phyloP scores from a whole-genome alignment of 139 green algal genomes.

The Bryopsis sp. region DNA sequence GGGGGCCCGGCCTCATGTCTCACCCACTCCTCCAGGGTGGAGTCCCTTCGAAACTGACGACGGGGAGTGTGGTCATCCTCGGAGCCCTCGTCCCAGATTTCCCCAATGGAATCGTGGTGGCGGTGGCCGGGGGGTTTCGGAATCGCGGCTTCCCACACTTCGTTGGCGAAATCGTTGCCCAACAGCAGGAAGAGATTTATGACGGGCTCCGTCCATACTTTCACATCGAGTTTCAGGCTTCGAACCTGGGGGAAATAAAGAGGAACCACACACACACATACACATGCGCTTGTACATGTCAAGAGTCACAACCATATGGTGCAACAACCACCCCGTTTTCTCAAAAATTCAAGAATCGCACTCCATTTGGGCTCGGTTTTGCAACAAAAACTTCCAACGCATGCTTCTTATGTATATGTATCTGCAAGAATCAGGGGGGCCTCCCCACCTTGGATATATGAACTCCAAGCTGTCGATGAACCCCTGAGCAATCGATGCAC shows the following conservation, averaged over 20 bases:
- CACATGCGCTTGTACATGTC: not conserved
- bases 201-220: conserved; percentile 43
- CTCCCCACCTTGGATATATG: conserved; percentile 59
- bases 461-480: conserved; percentile 81
- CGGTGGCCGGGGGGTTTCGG: not conserved
- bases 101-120: too few relatives aligned
- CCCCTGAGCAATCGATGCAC: conserved; percentile 86
- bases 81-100: too few relatives aligned
- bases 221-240: conserved; percentile 61
- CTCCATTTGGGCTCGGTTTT: conserved; percentile 1
- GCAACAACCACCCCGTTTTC: not conserved
- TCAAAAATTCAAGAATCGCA: conserved; percentile 1
- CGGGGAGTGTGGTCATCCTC: not conserved
- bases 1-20: too few relatives aligned
- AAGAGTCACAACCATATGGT: not conserved
- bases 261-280: conserved; percentile 29
- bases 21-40: not conserved
- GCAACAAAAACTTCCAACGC: not conserved
- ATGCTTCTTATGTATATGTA: not conserved
- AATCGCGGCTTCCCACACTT: conserved; percentile 27
- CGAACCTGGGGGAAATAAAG: conserved; percentile 66
- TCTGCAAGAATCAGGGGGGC: not conserved
- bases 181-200: conserved; percentile 48
- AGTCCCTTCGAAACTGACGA: not conserved
- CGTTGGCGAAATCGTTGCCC: conserved; percentile 43